phyloP scores from a whole-genome alignment of 208 protist genomes.

The Kentomonas sorsogonicus region DNA sequence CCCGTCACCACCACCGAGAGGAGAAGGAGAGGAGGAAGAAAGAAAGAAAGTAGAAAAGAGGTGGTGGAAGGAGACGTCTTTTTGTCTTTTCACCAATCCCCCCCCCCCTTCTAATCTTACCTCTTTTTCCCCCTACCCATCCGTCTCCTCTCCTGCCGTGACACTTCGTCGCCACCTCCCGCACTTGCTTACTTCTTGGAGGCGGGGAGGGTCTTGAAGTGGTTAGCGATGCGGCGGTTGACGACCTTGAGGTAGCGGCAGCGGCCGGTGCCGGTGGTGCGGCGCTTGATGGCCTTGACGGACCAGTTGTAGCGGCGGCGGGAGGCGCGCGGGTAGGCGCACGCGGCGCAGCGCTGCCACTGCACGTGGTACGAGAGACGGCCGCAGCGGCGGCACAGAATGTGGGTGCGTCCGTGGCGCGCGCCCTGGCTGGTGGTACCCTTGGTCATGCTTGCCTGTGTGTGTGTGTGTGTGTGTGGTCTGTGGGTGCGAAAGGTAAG shows the following conservation, averaged over 20 bases:
- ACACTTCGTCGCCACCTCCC: too few species aligned
- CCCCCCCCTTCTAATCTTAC: too few species aligned
- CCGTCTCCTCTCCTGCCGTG: too few species aligned
- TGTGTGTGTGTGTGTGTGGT: too few species aligned
- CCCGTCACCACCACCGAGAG: too few species aligned
- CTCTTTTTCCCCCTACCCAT: too few species aligned
- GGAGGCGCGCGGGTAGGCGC: constrained; percentile 96
- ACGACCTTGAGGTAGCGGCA: constrained; percentile 96
- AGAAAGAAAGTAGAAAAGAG: too few species aligned
- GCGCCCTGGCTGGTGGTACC: constrained; percentile 88
- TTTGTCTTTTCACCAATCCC: too few species aligned
- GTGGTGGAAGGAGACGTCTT: too few species aligned
- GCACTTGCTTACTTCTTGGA: too few species aligned
- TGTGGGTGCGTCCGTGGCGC: constrained; percentile 94
- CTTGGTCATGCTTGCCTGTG: constrained; percentile 91
- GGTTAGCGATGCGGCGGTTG: constrained; percentile 95
- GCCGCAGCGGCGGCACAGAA: constrained; percentile 97
- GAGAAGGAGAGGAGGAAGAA: too few species aligned
- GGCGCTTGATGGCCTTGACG: constrained; percentile 97
- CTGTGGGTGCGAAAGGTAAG: too few species aligned
- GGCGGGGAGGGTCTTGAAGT: constrained; percentile 94
- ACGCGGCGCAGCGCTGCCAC: constrained; percentile 97
- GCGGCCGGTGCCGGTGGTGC: constrained; percentile 98
- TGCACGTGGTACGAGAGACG: constrained; percentile 96
- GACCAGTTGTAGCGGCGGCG: constrained; percentile 97